phyloP scores from a whole-genome alignment of 2,329 filamentous ascomycete species.

The Zalaria sp. region DNA sequence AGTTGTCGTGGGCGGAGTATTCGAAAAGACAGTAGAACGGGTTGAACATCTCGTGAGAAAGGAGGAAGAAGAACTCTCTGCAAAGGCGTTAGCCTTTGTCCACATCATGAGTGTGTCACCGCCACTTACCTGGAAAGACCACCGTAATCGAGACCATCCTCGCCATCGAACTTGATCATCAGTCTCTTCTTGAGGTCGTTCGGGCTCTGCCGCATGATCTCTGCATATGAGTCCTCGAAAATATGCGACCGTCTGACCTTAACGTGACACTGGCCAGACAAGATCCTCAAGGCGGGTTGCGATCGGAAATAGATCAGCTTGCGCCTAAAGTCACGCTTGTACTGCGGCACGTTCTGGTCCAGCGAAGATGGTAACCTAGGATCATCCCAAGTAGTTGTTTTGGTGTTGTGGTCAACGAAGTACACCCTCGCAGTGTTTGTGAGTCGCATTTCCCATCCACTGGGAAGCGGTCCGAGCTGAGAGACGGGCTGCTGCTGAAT shows the following conservation, averaged over 20 bases:
- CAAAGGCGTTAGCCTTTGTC: slow-evolving; percentile 13
- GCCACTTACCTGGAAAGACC: slow-evolving; percentile 61
- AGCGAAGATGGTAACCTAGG: slow-evolving; percentile 87
- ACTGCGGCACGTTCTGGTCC: slow-evolving; percentile 96
- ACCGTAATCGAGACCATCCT: slow-evolving; percentile 95
- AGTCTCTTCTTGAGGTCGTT: slow-evolving; percentile 94
- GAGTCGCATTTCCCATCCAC: slow-evolving; percentile 98
- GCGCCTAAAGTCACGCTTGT: slow-evolving; percentile 95
- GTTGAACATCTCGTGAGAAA: slow-evolving; percentile 99
- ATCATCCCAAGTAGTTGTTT: slow-evolving; percentile 98
- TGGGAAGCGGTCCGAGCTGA: slow-evolving; percentile 85
- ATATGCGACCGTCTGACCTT: slow-evolving; percentile 95
- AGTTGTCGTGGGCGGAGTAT: slow-evolving; percentile 99
- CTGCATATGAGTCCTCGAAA: slow-evolving; percentile 96
- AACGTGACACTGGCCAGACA: slow-evolving; percentile 94
- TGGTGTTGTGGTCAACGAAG: slow-evolving; percentile 98
- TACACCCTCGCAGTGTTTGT: slow-evolving; percentile 97
- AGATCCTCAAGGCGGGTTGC: slow-evolving; percentile 86
- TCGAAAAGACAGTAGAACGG: slow-evolving; percentile 99
- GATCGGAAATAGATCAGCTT: slow-evolving; percentile 99
- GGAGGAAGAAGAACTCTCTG: slow-evolving; percentile 96
- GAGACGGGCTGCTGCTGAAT: slow-evolving; percentile 98
- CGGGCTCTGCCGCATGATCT: slow-evolving; percentile 92
- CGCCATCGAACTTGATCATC: slow-evolving; percentile 99
- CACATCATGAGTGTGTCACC: too few relatives aligned